Percentiles rank a stretch among this genome's conserved stretches.
Evolutionary conservation across 768 basidiomycete species (phyloP).

Genomic region (Tulasnella sp.): DNA sequence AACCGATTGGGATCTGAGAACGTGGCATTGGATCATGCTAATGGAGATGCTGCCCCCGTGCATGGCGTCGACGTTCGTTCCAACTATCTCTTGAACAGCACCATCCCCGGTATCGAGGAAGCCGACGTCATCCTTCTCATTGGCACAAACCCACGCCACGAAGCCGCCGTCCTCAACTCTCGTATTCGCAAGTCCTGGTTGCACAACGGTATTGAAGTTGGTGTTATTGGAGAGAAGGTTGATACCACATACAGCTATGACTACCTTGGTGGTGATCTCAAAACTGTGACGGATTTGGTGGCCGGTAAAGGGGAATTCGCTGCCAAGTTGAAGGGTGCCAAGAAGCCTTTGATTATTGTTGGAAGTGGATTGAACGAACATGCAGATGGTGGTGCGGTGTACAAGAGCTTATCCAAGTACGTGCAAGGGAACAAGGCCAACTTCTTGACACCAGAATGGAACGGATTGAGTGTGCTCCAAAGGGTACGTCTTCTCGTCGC

Average conservation of each 20-base stretch:
- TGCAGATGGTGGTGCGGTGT: conserved; percentile 64
- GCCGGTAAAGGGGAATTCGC: conserved; percentile 65
- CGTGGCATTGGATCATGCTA: conserved; percentile 60
- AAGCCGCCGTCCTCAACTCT: conserved; percentile 93
- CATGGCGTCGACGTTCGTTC: conserved; percentile 84
- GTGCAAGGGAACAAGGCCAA: conserved; percentile 62
- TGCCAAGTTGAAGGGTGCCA: conserved; percentile 75
- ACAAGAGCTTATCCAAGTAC: conserved; percentile 63
- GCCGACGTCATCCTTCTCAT: conserved; percentile 89
- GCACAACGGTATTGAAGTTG: conserved; percentile 73
- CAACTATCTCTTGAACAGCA: conserved; percentile 93
- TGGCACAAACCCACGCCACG: conserved; percentile 93
- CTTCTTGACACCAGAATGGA: conserved; percentile 84
- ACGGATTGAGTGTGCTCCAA: conserved; percentile 86
- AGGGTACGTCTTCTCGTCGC: conserved; percentile 42
- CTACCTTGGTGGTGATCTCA: conserved; percentile 65
- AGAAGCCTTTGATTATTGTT: conserved; percentile 85
- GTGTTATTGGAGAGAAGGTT: conserved; percentile 77
- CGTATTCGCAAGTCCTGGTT: conserved; percentile 93
- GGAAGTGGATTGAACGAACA: conserved; percentile 81
- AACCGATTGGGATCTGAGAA: conserved; percentile 95
- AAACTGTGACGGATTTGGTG: conserved; percentile 63
- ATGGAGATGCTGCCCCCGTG: conserved; percentile 53
- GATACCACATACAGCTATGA: conserved; percentile 92
- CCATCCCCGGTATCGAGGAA: conserved; percentile 77